A percentile compares a stretch with the other conserved stretches of the same genome.
phyloP scores from a whole-genome alignment of 768 basidiomycete genomes.

The Pulveroboletus sp. region DNA sequence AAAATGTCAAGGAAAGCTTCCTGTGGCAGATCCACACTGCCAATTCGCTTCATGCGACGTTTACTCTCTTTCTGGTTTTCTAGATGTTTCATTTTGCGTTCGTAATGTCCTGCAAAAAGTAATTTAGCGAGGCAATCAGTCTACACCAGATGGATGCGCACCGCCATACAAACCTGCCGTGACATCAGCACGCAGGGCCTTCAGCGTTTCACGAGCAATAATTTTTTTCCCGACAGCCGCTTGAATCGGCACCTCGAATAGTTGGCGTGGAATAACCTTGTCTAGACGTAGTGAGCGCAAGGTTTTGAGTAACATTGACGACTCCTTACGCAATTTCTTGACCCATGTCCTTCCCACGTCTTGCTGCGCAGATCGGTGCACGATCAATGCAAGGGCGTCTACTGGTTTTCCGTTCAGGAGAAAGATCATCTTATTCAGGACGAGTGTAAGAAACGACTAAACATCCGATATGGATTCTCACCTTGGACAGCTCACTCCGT shows the following conservation, averaged over 20 bases:
- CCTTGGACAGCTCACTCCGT: slow-evolving; percentile 79
- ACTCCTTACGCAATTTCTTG: slow-evolving; percentile 81
- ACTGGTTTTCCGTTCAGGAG: slow-evolving; percentile 86
- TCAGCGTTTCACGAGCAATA: slow-evolving; percentile 86
- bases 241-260: slow-evolving; percentile 95
- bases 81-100: slow-evolving; percentile 87
- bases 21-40: slow-evolving; percentile 87
- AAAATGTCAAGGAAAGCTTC: slow-evolving; percentile 95
- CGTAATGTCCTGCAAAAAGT: slow-evolving; percentile 67
- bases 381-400: slow-evolving; percentile 90
- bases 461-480: slow-evolving; percentile 26
- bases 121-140: background rate
- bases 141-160: slow-evolving; percentile 20
- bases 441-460: background rate
- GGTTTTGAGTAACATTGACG: background rate
- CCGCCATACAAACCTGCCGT: slow-evolving; percentile 94
- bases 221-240: slow-evolving; percentile 86
- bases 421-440: slow-evolving; percentile 71
- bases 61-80: slow-evolving; percentile 94
- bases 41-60: slow-evolving; percentile 82
- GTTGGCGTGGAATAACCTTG: slow-evolving; percentile 88
- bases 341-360: slow-evolving; percentile 81
- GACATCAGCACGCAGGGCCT: slow-evolving; percentile 85
- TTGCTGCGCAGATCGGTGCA: slow-evolving; percentile 79
- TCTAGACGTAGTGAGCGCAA: slow-evolving; percentile 40